Evolutionary conservation across 257 asterid species (phyloP).

Genomic region (Plantago major): DNA sequence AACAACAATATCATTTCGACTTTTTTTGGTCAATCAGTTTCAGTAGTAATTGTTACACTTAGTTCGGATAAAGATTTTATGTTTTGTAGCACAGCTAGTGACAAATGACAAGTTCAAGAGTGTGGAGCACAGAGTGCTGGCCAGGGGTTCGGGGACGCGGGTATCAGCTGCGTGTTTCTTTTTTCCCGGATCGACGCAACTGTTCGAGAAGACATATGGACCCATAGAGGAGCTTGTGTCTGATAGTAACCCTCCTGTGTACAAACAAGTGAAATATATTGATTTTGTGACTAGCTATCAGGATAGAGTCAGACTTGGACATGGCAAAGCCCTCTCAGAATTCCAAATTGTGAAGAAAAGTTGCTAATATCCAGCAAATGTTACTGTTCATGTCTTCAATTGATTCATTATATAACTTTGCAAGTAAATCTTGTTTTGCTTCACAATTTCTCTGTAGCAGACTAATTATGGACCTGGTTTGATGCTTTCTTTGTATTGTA

Average conservation of each 20-base stretch:
- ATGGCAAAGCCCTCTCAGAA: conserved; percentile 35
- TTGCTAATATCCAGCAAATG: too few relatives aligned
- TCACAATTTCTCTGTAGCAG: too few relatives aligned
- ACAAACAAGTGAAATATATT: conserved; percentile 41
- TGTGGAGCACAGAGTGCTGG: conserved; percentile 64
- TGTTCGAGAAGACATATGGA: conserved; percentile 32
- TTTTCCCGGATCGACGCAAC: conserved; percentile 37
- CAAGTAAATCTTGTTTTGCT: too few relatives aligned
- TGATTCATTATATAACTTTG: too few relatives aligned
- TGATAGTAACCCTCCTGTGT: conserved; percentile 39
- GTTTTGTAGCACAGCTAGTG: conserved; percentile 49
- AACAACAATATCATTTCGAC: too few relatives aligned
- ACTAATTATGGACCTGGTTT: too few relatives aligned
- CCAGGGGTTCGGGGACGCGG: conserved; percentile 41
- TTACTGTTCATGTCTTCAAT: too few relatives aligned
- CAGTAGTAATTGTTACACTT: too few relatives aligned
- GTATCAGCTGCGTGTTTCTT: conserved; percentile 67
- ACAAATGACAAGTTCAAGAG: conserved; percentile 72
- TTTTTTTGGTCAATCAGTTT: too few relatives aligned
- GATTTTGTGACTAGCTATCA: conserved; percentile 45
- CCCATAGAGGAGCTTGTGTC: conserved; percentile 53
- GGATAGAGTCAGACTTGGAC: conserved; percentile 31
- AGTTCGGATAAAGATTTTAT: too few relatives aligned
- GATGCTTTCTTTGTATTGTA: not conserved
- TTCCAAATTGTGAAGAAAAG: conserved; percentile 27